Percentiles rank a stretch among this genome's conserved stretches.
These are phyloP conservation scores for Dictyostelium firmibasis DNA, from an alignment of 78 protist species.

Conservation along the genomic window DNA sequence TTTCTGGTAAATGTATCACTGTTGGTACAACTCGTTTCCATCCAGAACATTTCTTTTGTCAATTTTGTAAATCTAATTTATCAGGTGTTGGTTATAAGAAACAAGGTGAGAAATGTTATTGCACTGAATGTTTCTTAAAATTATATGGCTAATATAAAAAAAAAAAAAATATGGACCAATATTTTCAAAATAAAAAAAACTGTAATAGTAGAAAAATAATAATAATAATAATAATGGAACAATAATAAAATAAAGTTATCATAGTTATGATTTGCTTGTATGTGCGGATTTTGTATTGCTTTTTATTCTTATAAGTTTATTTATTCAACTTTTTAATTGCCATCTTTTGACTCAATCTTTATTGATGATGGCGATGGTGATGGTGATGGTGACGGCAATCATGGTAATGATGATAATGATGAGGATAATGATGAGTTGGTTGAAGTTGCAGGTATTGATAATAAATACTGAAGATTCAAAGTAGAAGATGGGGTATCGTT, in stretches of 20 bases:
- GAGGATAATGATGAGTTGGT: too few relatives aligned
- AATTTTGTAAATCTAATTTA: constrained; percentile 49
- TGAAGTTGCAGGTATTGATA: too few relatives aligned
- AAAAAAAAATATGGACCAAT: neutral
- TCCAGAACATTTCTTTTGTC: constrained; percentile 70
- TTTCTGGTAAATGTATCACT: constrained; percentile 69
- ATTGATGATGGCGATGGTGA: too few relatives aligned
- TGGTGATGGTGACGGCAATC: too few relatives aligned
- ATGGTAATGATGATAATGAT: too few relatives aligned
- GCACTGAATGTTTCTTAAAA: constrained; percentile 38
- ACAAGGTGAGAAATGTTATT: constrained; percentile 53
- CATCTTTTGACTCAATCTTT: too few relatives aligned
- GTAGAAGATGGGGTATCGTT: too few relatives aligned
- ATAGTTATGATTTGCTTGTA: neutral
- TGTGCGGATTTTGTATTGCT: neutral
- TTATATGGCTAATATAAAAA: constrained; percentile 15
- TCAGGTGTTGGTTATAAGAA: constrained; percentile 64
- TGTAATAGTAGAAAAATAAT: neutral
- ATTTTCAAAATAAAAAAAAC: neutral
- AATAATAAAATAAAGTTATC: neutral
- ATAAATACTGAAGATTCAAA: too few relatives aligned
- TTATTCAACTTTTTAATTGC: too few relatives aligned
- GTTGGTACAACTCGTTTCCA: constrained; percentile 44
- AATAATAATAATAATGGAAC: neutral
- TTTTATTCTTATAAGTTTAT: too few relatives aligned